Percentiles rank a stretch among this genome's conserved stretches.
phyloP scores from a whole-genome alignment of 139 green algal species.

The Monoraphidium neglectum region DNA sequence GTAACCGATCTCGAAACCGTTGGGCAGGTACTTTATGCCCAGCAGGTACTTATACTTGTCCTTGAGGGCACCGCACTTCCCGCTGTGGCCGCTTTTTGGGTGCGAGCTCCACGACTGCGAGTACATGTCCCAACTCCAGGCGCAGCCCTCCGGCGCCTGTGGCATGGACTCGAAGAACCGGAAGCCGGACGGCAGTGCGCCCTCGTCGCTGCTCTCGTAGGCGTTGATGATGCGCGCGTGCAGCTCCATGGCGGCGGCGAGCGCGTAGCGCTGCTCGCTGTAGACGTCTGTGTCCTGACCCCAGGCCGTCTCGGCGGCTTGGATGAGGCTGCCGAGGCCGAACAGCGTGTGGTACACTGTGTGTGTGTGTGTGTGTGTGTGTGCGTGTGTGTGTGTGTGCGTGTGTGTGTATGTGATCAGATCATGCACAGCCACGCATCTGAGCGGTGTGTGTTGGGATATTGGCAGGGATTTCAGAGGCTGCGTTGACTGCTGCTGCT shows the following conservation, averaged over 20 bases:
- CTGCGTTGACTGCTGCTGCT: too few species aligned
- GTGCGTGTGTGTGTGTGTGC: too few species aligned
- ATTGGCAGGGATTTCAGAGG: too few species aligned
- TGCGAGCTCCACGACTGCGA: slow-evolving; percentile 4
- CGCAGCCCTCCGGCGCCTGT: neutral
- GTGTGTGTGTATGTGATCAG: too few species aligned
- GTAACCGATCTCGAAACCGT: slow-evolving; percentile 16
- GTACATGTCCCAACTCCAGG: slow-evolving; percentile 18
- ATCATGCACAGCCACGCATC: too few species aligned
- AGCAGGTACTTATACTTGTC: slow-evolving; percentile 27
- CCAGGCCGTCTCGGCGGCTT: slow-evolving; percentile 26
- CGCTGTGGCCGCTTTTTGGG: neutral
- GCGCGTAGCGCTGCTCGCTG: neutral
- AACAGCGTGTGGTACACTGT: slow-evolving; percentile 23
- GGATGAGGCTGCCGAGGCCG: neutral
- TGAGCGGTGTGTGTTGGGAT: too few species aligned
- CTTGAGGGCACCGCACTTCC: neutral
- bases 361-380: too few species aligned
- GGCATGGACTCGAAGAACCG: slow-evolving; percentile 21
- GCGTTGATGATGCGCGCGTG: slow-evolving; percentile 17
- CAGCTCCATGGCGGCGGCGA: slow-evolving; percentile 28
- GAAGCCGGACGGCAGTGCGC: slow-evolving; percentile 9
- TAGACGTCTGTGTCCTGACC: slow-evolving; percentile 11
- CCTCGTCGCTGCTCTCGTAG: neutral
- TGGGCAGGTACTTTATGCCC: slow-evolving; percentile 22